A percentile compares a stretch with the other conserved stretches of the same genome.
Evolutionary conservation across 352 stramenopile genomes (phyloP).

Genomic region (Phytopythium mirpurense): DNA sequence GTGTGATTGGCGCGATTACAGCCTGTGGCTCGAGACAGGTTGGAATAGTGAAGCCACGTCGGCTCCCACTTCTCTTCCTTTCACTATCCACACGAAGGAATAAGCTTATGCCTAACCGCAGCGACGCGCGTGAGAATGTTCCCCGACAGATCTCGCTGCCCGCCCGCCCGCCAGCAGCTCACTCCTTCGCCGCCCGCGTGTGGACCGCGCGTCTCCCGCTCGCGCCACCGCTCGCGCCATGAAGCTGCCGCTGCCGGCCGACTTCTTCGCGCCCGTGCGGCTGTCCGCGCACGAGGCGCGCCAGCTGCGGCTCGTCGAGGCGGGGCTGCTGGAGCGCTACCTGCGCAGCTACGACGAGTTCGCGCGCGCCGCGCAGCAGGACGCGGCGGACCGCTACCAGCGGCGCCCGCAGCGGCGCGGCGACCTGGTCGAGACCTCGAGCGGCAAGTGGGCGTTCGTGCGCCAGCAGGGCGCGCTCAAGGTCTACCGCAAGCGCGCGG

Average conservation of each 20-base stretch:
- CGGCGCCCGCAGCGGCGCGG: conserved; percentile 12
- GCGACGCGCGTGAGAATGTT: no score
- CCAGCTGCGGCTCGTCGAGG: conserved; percentile 41
- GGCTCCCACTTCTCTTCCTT: no score
- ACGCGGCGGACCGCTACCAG: conserved; percentile 4
- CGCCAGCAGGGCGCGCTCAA: conserved; percentile 43
- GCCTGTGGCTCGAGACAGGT: no score
- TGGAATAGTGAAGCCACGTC: no score
- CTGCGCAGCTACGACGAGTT: conserved; percentile 46
- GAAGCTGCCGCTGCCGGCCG: conserved; percentile 34
- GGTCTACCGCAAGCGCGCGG: conserved; percentile 33
- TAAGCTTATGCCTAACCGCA: no score
- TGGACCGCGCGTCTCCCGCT: no score
- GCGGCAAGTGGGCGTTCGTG: conserved; percentile 34
- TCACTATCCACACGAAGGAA: no score
- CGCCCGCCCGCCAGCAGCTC: no score
- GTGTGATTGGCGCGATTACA: no score
- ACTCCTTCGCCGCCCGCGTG: no score
- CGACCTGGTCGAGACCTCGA: conserved; percentile 8
- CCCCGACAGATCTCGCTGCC: no score
- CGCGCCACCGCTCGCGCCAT: conserved; percentile 10
- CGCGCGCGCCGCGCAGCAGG: conserved; percentile 6
- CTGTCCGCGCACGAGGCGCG: conserved; percentile 29
- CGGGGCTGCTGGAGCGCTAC: conserved; percentile 42
- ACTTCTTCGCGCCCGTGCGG: conserved; percentile 49